Conservation (phyloP, 2,329 filamentous ascomycete genomes). For the Pyricularia sp. region DNA sequence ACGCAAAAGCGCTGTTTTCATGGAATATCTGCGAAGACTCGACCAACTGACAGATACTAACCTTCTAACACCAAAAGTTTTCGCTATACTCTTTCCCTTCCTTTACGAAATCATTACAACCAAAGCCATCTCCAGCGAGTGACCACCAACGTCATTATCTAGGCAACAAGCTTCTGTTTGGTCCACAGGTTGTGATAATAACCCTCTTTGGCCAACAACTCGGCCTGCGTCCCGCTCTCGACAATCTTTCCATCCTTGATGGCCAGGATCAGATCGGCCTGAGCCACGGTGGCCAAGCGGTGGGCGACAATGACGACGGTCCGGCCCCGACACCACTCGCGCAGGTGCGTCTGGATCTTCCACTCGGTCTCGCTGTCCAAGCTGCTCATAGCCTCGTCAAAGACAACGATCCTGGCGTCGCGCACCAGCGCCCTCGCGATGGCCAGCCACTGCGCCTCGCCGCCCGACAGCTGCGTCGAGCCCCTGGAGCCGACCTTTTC, state of each 20-base stretch:
- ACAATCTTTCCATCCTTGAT: conserved; percentile 53
- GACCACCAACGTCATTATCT: background rate
- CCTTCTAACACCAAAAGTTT: background rate
- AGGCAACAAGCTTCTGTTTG: background rate
- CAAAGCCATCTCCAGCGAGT: background rate
- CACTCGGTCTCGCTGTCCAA: conserved; percentile 8
- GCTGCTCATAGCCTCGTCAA: conserved; percentile 9
- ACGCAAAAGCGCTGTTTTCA: background rate
- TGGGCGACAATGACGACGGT: conserved; percentile 48
- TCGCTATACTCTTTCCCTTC: background rate
- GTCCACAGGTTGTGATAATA: conserved; percentile 1
- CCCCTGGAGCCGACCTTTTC: conserved; percentile 34
- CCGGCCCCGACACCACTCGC: conserved; percentile 3
- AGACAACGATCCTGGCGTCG: conserved; percentile 5
- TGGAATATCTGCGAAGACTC: background rate
- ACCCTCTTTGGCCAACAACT: conserved; percentile 33
- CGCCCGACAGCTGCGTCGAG: conserved; percentile 30
- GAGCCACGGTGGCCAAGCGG: conserved; percentile 55
- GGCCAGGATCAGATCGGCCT: conserved; percentile 65
- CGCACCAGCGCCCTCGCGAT: conserved; percentile 26
- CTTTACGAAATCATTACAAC: too few relatives aligned
- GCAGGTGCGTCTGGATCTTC: conserved; percentile 6
- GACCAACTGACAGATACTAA: background rate
- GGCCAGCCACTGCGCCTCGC: conserved; percentile 36
- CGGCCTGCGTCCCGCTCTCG: conserved; percentile 60